Evolutionary conservation across 805 yeast genomes (phyloP).

Genomic region (Metschnikowia colocasiae): DNA sequence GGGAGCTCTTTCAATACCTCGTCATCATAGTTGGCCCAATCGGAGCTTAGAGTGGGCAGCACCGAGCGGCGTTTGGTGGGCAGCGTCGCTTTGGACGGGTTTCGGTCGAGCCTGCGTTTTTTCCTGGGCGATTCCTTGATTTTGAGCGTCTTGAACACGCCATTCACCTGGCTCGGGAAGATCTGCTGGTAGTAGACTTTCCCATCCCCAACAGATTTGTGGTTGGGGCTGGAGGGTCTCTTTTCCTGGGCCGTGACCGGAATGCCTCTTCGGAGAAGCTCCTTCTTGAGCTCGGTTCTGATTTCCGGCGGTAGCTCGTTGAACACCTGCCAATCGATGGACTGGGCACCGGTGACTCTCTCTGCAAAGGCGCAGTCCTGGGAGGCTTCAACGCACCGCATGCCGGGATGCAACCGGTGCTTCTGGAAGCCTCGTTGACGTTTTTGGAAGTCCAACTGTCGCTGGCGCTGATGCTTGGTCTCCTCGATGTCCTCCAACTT

Average conservation of each 20-base stretch:
- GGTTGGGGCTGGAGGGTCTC: background rate
- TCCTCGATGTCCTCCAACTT: conserved; percentile 45
- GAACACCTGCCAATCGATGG: conserved; percentile 66
- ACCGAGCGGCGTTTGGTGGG: no score
- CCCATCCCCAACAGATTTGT: background rate
- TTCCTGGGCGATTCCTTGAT: conserved; percentile 31
- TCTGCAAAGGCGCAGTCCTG: conserved; percentile 16
- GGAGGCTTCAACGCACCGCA: conserved; percentile 2
- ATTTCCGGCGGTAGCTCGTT: conserved; percentile 63
- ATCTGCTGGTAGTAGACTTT: conserved; percentile 37
- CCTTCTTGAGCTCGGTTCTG: conserved; percentile 55
- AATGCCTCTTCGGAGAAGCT: conserved; percentile 44
- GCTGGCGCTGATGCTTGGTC: conserved; percentile 15
- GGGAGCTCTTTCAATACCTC: conserved; percentile 38
- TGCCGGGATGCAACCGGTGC: no score
- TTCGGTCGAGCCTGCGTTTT: conserved; percentile 5
- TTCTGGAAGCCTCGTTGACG: no score
- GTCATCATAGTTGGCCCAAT: conserved; percentile 32
- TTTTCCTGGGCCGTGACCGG: conserved; percentile 16
- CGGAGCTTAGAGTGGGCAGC: conserved; percentile 17
- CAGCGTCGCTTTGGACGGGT: background rate
- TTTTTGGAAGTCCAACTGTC: conserved; percentile 10
- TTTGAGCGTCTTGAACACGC: conserved; percentile 28
- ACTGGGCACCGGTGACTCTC: conserved; percentile 13
- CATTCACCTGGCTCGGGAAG: conserved; percentile 31